phyloP scores from a whole-genome alignment of 164 flowering plant genomes.

The Tetrastigma voinierianum region DNA sequence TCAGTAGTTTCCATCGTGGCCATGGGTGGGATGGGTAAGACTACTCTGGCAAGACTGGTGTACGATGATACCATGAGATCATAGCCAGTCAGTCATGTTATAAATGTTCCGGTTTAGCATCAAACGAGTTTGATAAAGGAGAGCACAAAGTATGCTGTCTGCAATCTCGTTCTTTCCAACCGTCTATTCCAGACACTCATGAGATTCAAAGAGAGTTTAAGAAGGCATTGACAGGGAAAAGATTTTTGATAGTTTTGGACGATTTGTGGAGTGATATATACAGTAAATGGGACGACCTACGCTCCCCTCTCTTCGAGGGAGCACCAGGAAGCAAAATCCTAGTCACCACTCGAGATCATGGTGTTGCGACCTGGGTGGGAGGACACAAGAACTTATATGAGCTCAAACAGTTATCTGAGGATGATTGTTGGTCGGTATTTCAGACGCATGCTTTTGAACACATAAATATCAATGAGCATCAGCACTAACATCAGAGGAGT shows the following conservation, averaged over 20 bases:
- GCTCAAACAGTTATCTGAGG: not conserved
- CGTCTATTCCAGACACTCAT: not conserved
- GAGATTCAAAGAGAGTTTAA: not conserved
- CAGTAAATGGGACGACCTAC: not conserved
- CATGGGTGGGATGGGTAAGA: too few relatives aligned
- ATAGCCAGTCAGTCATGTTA: too few relatives aligned
- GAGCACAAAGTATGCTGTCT: too few relatives aligned
- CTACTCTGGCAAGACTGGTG: too few relatives aligned
- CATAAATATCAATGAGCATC: not conserved
- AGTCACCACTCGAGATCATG: conserved; percentile 16
- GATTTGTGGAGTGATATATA: conserved; percentile 21
- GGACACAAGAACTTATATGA: not conserved
- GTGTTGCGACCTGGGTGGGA: conserved; percentile 10
- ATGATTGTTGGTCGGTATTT: conserved; percentile 12
- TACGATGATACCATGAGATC: too few relatives aligned
- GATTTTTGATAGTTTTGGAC: conserved; percentile 17
- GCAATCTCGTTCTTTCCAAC: too few relatives aligned
- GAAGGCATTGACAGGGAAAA: conserved; percentile 3
- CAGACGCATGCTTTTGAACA: not conserved
- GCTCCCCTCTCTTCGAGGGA: not conserved
- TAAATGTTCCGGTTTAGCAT: too few relatives aligned
- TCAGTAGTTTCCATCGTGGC: too few relatives aligned
- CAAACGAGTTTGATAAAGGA: too few relatives aligned
- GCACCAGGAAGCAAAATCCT: conserved; percentile 13
- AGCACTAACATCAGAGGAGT: conserved; percentile 9